Percentiles rank a stretch among this genome's conserved stretches.
These are phyloP conservation scores for Ophiostoma piceae DNA, from an alignment of 2,329 filamentous ascomycete genomes.

Conservation along the genomic window DNA sequence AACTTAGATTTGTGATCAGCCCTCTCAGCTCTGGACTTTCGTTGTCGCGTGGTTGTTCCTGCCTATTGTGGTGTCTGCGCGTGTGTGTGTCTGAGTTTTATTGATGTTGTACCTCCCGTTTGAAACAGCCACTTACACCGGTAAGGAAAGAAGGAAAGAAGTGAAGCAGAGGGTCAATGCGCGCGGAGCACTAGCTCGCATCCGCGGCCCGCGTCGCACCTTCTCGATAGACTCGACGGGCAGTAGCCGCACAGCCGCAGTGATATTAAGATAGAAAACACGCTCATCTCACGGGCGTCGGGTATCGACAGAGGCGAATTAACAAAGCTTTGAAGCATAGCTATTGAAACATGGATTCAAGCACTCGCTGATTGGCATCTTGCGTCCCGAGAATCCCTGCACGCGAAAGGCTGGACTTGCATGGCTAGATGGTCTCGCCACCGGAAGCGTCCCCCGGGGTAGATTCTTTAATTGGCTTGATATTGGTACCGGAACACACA, in stretches of 20 bases:
- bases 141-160: background rate
- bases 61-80: background rate
- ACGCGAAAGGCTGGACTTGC: slow-evolving; percentile 1
- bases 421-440: slow-evolving; percentile 5
- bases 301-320: background rate
- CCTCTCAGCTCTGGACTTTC: too few species aligned
- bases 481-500: too few species aligned
- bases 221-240: background rate
- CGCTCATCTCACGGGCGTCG: background rate
- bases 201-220: background rate
- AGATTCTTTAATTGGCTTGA: background rate
- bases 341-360: background rate
- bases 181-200: background rate
- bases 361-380: background rate
- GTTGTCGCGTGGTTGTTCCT: background rate
- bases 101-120: background rate
- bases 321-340: background rate
- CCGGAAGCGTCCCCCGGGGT: background rate
- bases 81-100: too few species aligned
- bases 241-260: background rate
- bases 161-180: background rate
- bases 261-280: background rate
- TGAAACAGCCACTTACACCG: background rate
- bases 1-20: background rate
- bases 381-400: background rate